phyloP scores from a whole-genome alignment of 306 rosid genomes.

The Vicia sativa region DNA sequence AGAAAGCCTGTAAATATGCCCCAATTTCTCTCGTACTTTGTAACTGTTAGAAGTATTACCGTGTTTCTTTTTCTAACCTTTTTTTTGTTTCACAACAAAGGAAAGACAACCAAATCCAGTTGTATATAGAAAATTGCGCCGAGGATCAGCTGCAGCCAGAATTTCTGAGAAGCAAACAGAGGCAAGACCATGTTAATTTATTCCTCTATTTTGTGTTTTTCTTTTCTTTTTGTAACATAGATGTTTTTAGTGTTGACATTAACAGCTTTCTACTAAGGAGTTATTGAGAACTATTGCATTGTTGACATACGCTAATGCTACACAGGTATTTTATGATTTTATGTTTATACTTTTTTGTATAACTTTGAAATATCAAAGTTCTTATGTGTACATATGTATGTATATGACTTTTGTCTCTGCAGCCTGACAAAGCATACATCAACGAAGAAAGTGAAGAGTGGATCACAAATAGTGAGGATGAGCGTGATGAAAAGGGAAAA shows the following conservation, averaged over 20 bases:
- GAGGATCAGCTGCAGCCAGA: conserved; percentile 7
- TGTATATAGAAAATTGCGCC: background rate
- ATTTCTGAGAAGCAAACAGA: background rate
- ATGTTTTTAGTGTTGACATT: background rate
- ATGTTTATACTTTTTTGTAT: background rate
- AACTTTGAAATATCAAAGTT: background rate
- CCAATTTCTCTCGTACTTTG: background rate
- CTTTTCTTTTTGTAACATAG: background rate
- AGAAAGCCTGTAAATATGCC: conserved; percentile 33
- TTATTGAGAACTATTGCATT: conserved; percentile 3
- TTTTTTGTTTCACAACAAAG: conserved; percentile 3
- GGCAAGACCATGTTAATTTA: background rate
- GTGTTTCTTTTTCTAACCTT: background rate
- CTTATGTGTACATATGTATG: background rate
- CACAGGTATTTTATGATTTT: background rate
- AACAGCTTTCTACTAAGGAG: conserved; percentile 3
- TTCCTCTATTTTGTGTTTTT: background rate
- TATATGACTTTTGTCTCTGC: conserved; percentile 5
- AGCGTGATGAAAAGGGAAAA: conserved; percentile 12
- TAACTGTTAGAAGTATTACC: background rate
- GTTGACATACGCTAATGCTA: background rate
- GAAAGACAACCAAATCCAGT: conserved; percentile 5
- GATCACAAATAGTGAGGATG: conserved; percentile 25
- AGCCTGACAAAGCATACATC: background rate
- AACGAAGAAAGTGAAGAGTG: conserved; percentile 29